Conservation (phyloP, 2,329 filamentous ascomycete genomes). For the Chrysoporthe austroafricana region DNA sequence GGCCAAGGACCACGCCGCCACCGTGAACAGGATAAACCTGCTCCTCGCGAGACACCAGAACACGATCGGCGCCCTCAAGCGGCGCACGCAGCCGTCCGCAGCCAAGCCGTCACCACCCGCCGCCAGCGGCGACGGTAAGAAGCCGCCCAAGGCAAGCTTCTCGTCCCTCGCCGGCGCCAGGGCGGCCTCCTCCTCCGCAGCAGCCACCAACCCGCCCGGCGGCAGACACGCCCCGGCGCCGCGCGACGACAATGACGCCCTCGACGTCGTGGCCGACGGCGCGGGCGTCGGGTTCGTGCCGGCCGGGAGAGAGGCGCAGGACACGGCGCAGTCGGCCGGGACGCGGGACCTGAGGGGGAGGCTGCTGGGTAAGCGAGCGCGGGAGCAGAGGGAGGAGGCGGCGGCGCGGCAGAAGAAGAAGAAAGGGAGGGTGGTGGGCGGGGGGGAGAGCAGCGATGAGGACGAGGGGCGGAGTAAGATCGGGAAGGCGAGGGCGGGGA, state of each 20-base stretch:
- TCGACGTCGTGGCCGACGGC: constrained; percentile 38
- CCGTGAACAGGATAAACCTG: constrained; percentile 49
- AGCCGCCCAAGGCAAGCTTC: constrained; percentile 25
- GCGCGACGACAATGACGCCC: constrained; percentile 32
- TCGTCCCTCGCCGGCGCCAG: constrained; percentile 27
- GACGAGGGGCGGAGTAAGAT: constrained; percentile 37
- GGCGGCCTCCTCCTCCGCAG: background rate
- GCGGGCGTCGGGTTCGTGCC: constrained; percentile 48
- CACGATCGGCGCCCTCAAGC: constrained; percentile 36
- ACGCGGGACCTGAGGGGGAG: constrained; percentile 39
- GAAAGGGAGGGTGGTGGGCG: constrained; percentile 48
- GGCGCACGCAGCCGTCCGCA: constrained; percentile 12
- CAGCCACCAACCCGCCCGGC: constrained; percentile 8
- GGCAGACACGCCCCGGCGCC: constrained; percentile 8
- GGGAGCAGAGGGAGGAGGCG: constrained; percentile 27
- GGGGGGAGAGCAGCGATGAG: constrained; percentile 45
- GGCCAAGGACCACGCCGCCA: constrained; percentile 42
- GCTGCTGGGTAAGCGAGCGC: constrained; percentile 34
- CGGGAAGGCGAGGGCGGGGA: constrained; percentile 30
- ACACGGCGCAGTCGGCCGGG: constrained; percentile 32
- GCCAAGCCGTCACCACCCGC: constrained; percentile 24
- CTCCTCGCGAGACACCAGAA: constrained; percentile 41
- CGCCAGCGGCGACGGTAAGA: constrained; percentile 15
- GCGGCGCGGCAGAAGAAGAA: constrained; percentile 36
- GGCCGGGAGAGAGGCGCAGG: constrained; percentile 29